Conservation (phyloP, 1,284 basidiomycete genomes). For the Ceratobasidium sp. region DNA sequence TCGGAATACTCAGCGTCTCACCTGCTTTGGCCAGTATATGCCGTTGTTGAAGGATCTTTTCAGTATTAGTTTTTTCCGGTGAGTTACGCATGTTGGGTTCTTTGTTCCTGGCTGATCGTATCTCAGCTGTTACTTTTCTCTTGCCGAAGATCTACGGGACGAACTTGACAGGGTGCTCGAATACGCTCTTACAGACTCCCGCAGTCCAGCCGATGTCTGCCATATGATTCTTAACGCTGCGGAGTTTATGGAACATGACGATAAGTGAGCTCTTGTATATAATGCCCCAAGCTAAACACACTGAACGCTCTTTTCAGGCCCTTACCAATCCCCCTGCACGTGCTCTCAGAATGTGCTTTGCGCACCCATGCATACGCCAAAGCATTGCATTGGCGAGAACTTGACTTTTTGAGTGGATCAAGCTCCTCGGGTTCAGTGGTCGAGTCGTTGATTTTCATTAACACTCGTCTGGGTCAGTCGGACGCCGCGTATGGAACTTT, state of each 20-base stretch:
- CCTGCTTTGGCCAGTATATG: conserved; percentile 66
- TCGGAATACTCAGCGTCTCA: conserved; percentile 55
- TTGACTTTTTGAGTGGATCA: conserved; percentile 64
- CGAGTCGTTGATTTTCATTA: conserved; percentile 96
- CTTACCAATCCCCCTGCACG: conserved; percentile 64
- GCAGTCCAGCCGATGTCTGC: conserved; percentile 66
- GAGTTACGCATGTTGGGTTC: conserved; percentile 39
- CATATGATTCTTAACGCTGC: conserved; percentile 70
- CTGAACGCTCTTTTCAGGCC: conserved; percentile 49
- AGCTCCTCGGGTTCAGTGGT: conserved; percentile 58
- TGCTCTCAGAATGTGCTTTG: conserved; percentile 65
- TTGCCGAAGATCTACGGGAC: conserved; percentile 54
- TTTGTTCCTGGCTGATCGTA: background rate
- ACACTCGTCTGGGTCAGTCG: conserved; percentile 95
- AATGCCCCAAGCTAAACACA: background rate
- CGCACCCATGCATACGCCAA: conserved; percentile 70
- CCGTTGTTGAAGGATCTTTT: conserved; percentile 70
- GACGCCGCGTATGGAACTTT: conserved; percentile 97
- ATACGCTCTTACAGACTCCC: conserved; percentile 62
- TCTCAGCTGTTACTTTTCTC: conserved; percentile 27
- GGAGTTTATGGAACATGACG: conserved; percentile 73
- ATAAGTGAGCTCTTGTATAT: conserved; percentile 55
- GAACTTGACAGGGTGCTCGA: conserved; percentile 67
- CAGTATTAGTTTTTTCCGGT: conserved; percentile 61
- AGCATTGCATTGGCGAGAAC: conserved; percentile 71